phyloP scores from a whole-genome alignment of 371 early-diverging fungal species.

The Pancytospora epiphaga region DNA sequence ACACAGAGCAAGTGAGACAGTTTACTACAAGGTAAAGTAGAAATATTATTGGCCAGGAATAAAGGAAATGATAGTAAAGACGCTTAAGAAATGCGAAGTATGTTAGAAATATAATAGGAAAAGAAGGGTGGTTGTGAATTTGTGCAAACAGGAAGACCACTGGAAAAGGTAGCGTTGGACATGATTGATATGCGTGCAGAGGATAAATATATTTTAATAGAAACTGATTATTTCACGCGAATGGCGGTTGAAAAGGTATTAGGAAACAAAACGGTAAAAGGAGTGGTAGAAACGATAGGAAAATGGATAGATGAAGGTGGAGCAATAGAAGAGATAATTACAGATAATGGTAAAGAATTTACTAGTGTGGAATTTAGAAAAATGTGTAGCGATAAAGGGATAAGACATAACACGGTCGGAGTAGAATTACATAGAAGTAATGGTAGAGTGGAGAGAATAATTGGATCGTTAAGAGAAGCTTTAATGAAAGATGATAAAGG shows the following conservation, averaged over 20 bases:
- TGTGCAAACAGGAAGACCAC: not conserved
- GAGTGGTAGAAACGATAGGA: not conserved
- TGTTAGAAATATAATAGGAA: conserved; percentile 26
- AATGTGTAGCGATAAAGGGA: not conserved
- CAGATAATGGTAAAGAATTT: conserved; percentile 40
- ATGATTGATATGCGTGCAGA: conserved; percentile 1
- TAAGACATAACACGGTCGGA: not conserved
- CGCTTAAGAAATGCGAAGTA: conserved; percentile 24
- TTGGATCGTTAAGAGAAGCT: conserved; percentile 18
- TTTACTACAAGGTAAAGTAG: conserved; percentile 10
- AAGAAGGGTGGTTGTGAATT: conserved; percentile 13
- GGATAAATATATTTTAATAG: not conserved
- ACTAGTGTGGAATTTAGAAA: not conserved
- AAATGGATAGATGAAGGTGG: not conserved
- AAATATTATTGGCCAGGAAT: conserved; percentile 30
- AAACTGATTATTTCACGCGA: conserved; percentile 25
- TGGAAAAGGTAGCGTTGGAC: conserved; percentile 18
- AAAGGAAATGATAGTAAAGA: not conserved
- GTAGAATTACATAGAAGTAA: conserved; percentile 21
- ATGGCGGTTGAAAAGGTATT: not conserved
- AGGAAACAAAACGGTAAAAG: conserved; percentile 1
- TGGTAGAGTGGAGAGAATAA: conserved; percentile 35
- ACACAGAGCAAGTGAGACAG: conserved; percentile 3
- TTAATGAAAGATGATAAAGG: conserved; percentile 1
- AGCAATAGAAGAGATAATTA: conserved; percentile 12